Evolutionary conservation across 2,329 filamentous ascomycete genomes (phyloP).

Genomic region (Tothia fuscella): DNA sequence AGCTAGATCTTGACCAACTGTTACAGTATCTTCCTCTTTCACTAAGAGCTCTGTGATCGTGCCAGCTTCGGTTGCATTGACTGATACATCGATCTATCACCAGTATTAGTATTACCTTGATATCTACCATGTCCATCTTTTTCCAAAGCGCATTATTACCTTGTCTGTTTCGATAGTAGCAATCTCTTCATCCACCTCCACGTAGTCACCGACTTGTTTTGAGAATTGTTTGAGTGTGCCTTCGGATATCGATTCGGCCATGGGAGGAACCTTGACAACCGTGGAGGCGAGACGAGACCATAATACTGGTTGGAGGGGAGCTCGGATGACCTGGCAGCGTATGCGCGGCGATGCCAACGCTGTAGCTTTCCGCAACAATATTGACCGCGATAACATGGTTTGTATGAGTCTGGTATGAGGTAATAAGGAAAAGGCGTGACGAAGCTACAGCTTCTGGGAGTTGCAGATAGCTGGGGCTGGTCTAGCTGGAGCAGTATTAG

Average conservation of each 20-base stretch:
- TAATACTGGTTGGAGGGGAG: neutral
- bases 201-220: slow-evolving; percentile 85
- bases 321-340: neutral
- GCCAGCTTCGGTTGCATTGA: slow-evolving; percentile 85
- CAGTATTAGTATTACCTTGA: neutral
- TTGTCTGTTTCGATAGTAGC: slow-evolving; percentile 99
- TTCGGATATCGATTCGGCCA: slow-evolving; percentile 98
- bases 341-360: slow-evolving; percentile 7
- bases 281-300: slow-evolving; percentile 7
- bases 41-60: slow-evolving; percentile 85
- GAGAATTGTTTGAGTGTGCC: slow-evolving; percentile 92
- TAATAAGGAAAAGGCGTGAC: too few species aligned
- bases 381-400: slow-evolving; percentile 7
- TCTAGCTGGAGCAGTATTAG: too few species aligned
- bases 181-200: slow-evolving; percentile 94
- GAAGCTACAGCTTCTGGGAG: too few species aligned
- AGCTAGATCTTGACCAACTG: slow-evolving; percentile 82
- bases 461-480: too few species aligned
- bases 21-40: slow-evolving; percentile 89
- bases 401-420: too few species aligned
- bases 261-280: slow-evolving; percentile 84
- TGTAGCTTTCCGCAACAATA: slow-evolving; percentile 8
- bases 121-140: slow-evolving; percentile 1
- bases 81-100: slow-evolving; percentile 62
- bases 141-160: slow-evolving; percentile 35